Base-by-base conservation (phyloP, 164 flowering plant species). In the Nymphaea thermarum region DNA sequence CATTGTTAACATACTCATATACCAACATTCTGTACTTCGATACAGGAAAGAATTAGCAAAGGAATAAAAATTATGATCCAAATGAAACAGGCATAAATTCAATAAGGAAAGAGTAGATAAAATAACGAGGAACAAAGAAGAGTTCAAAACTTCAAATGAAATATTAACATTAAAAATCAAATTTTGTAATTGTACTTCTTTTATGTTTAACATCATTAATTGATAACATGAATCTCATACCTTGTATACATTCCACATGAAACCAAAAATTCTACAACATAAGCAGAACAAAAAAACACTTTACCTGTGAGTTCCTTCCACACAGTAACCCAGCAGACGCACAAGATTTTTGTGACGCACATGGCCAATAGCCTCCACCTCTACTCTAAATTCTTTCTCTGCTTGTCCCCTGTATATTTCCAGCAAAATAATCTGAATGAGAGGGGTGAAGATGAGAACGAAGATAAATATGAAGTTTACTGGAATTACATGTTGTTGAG, bases 401-500 rank as follows among this genome's bases (percentile, higher is more conserved):
- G 74, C 74, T 41, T 72, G 74, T 53, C 70, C 74, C 57, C 74
- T 72, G 44, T 67, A 43, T 42, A 45, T 25, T 47, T 10, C 11
- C 5, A 15, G n/a, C n/a, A 57, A 66, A 8, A 47, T 47, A 47
- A 12, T 47, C 7, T 12, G 11, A 47, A 6, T 6, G 12, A 47
- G 4, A 47, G 55, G 12, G 7, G 12, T 47, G 12, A 7, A 12
- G 12, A 47, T 47, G 55, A 47, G 7, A 5, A 47, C 12, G 6
- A 4, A 2, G 6, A 47, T 47, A 4, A 47, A 5, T 5, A 45
- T 45, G 53, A 45, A 2, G 3, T 47, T 47, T 47, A 47, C 55
- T n/a, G 64, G 60, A 66, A 93, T 87, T 83, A 91, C 97, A 87
- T 66, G 73, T 91, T 89, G 73, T 91, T 89, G 60, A 91, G 86